Evolutionary conservation across 2,329 filamentous ascomycete species (phyloP), one percentile per base, ranked within the genome.

Genomic region (Chaetomiaceae sp.): DNA sequence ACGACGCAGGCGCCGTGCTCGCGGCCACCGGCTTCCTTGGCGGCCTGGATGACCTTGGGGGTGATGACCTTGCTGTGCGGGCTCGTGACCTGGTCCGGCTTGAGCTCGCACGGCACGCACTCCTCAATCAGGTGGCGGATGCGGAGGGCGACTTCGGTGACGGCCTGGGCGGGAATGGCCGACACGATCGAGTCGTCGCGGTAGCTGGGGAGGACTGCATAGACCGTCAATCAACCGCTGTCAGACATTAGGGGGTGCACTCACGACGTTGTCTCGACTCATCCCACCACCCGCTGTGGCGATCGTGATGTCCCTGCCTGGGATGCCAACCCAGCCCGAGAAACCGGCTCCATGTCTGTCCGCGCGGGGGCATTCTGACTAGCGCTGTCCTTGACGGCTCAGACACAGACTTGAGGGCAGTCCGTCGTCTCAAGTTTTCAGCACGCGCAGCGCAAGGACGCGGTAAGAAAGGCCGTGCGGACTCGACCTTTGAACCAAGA

Each of bases 61-160:
- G 91, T 96, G 67, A 99, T 90, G 68, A 99, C 78, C 42, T 83
- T 81, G 70, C 89, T 95, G 71, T 97, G 91, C 3, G 92, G 83
- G 47, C 79, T 79, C 4, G 88, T 94, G 66, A 99, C 78, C 52
- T 81, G 75, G 5, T 77, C 77, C 66, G 89, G 83, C 54, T 94
- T 86, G 36, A 99, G 78, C 70, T 99, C 94, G 74, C 89, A 96
- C 1, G 92, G 89, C 23, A 99, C 82, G 51, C 91, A 86, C 68
- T 91, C 82, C 71, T 96, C 91, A 64, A 99, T 84, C 62, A 96
- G 84, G 67, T 95, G 90, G 64, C 92, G 95, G 59, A 99, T 77
- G 53, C 91, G 89, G 15, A 99, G 80, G 23, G 91, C 92, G 52
- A 95, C 80, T 68, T 91, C 91, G 57, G 92, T 96, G 57, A 96